These are phyloP conservation scores for Hawksworthiomyces lignivorus DNA, from an alignment of 2,329 filamentous ascomycete species.

Conservation along the genomic window DNA sequence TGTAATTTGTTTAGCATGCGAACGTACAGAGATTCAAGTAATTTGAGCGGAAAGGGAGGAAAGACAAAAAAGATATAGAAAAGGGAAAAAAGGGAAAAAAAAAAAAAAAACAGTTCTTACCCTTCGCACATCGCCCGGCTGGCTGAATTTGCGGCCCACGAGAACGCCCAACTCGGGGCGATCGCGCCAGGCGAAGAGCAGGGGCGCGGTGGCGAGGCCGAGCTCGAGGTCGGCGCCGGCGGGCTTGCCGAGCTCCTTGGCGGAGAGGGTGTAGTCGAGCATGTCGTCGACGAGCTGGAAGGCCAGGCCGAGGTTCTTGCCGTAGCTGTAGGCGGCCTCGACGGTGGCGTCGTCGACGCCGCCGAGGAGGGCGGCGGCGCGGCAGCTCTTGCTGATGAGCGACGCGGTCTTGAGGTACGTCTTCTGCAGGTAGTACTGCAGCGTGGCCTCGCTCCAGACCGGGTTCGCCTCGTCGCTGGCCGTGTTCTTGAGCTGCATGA, in stretches of 20 bases:
- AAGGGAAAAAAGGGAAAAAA: no score
- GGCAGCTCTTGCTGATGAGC: slow-evolving; percentile 91
- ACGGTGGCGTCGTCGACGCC: slow-evolving; percentile 68
- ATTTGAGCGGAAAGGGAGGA: background rate
- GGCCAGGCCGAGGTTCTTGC: slow-evolving; percentile 85
- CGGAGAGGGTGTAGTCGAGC: slow-evolving; percentile 88
- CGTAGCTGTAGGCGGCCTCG: slow-evolving; percentile 85
- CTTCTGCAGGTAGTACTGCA: slow-evolving; percentile 94
- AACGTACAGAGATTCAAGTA: slow-evolving; percentile 9
- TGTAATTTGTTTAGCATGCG: no score
- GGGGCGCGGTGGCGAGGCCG: slow-evolving; percentile 84
- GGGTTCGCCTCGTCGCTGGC: slow-evolving; percentile 79
- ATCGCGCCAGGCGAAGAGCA: slow-evolving; percentile 93
- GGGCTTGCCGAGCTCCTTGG: slow-evolving; percentile 83
- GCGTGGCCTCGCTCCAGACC: slow-evolving; percentile 76
- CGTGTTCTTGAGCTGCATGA: slow-evolving; percentile 99
- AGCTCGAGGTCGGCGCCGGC: slow-evolving; percentile 90
- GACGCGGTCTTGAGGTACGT: slow-evolving; percentile 96
- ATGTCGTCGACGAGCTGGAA: slow-evolving; percentile 98
- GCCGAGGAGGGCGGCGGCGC: slow-evolving; percentile 80
- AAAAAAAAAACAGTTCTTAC: slow-evolving; percentile 51
- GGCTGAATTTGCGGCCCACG: slow-evolving; percentile 83
- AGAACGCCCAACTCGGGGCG: slow-evolving; percentile 76
- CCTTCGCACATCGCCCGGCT: slow-evolving; percentile 74
- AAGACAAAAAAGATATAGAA: background rate